Base-by-base conservation (phyloP, 1,284 basidiomycete genomes). In the Abortiporus biennis region DNA sequence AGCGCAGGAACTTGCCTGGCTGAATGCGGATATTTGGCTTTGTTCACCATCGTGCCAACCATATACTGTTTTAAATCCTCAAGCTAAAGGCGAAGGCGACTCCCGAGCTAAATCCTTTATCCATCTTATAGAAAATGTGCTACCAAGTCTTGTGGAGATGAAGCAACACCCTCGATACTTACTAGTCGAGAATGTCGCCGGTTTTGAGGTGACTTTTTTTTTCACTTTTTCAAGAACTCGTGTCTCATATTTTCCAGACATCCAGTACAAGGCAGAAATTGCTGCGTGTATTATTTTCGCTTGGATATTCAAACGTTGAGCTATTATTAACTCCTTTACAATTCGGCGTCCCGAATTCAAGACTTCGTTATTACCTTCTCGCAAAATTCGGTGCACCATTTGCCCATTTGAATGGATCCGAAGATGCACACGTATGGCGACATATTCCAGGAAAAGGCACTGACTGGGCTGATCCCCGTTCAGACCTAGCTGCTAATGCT, bases 11-110 rank as follows among this genome's bases (percentile, higher is more conserved):
- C 57, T 87, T n/a, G 60, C 67, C 20, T 36, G 47, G 16, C 59
- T 72, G 20, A 48, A 68, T 47, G 76, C 78, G 20, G 59, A 78
- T 47, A 54, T 85, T 4, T 88, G 85, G 84, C 69, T 88, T 19
- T 58, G 87, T 30, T 88, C 85, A 0, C 85, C 85, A 3, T 77
- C 85, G 6, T 89, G 86, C 54, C 85, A 88, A 54, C 85, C 85
- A 0, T 89, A 88, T 52, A 88, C 85, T 0, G 73, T 86, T 1
- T 65, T 89, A 42, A 87, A 86, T 53, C 78, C 83, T 2, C 65
- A 69, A 17, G 79, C 83, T 6, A 80, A 78, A 64, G 85, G 81
- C 4, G 72, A 70, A 6, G 62, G 63, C 17, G 85, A 89, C 61
- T 80, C 85, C 3, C 72, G 85, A n/a, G 85, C 85, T 6, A 69